phyloP scores from a whole-genome alignment of 2,329 filamentous ascomycete genomes.

The Lasiodiplodia hormozganensis region DNA sequence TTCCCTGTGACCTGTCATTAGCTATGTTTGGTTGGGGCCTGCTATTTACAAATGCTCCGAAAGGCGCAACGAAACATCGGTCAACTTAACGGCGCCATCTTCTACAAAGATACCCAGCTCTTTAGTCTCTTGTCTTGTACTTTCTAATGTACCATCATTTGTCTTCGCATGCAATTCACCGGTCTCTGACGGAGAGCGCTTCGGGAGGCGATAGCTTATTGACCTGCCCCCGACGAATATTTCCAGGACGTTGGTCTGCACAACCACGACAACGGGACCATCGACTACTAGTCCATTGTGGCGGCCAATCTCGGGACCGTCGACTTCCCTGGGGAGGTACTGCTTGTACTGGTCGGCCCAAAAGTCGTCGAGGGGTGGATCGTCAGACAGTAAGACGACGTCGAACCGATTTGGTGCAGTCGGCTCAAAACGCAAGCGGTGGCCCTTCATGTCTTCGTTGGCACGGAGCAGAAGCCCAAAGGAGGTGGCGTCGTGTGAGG shows the following conservation, averaged over 20 bases:
- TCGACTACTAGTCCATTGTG: slow-evolving; percentile 35
- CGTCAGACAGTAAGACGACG: slow-evolving; percentile 41
- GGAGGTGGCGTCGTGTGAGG: slow-evolving; percentile 15
- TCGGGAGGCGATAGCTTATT: slow-evolving; percentile 29
- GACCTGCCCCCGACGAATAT: slow-evolving; percentile 32
- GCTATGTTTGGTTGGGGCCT: neutral
- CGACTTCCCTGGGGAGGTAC: slow-evolving; percentile 42
- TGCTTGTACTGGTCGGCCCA: slow-evolving; percentile 49
- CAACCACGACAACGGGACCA: slow-evolving; percentile 7
- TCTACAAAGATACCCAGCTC: slow-evolving; percentile 32
- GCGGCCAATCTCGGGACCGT: slow-evolving; percentile 46
- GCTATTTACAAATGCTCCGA: slow-evolving; percentile 12
- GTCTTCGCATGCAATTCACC: neutral
- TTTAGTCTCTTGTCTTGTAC: slow-evolving; percentile 9
- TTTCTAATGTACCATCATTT: slow-evolving; percentile 1
- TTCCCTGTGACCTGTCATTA: neutral
- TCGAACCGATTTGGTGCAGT: slow-evolving; percentile 5
- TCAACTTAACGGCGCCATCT: slow-evolving; percentile 26
- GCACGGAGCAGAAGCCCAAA: slow-evolving; percentile 31
- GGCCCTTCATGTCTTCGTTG: slow-evolving; percentile 28
- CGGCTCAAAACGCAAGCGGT: slow-evolving; percentile 29
- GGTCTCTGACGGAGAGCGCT: neutral
- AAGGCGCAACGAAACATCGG: slow-evolving; percentile 16
- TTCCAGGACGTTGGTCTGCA: slow-evolving; percentile 26
- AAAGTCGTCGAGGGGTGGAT: slow-evolving; percentile 47